Base-by-base conservation (phyloP, 2,329 filamentous ascomycete species). In the Hypoxylon rubiginosum region DNA sequence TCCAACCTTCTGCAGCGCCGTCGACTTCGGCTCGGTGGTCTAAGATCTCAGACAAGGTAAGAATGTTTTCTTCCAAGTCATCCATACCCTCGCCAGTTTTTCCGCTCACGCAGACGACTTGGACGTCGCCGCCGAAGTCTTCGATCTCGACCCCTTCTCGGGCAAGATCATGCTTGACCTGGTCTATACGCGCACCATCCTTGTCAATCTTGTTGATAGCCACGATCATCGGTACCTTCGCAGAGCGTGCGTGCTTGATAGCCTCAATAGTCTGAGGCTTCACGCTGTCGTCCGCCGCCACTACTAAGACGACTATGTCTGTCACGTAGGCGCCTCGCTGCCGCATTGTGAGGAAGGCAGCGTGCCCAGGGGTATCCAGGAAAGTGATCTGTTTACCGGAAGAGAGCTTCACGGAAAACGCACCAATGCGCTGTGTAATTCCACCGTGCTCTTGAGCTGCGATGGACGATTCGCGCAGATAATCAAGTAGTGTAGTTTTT, bases 131-230 rank as follows among this genome's bases (percentile, higher is more conserved):
- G 43, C 96, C 96, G 74, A 89, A 97, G 75, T 98, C 96, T 81
- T 99, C 96, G 58, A 99, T 91, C 72, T 97, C 92, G 30, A 99
- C 89, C 7, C 92, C 93, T 74, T 97, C 86, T 1, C 89, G 85
- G 8, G 92, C 89, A 24, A 99, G 88, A 77, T 98, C 96, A 60
- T 90, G 85, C 81, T 98, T 98, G 67, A 98, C 94, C 51, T 89
- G 87, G 45, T 97, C 91, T 10, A 94, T 82, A 55, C 93, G 88
- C 4, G 92, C 90, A 64, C 92, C 91, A 64, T 91, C 89, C 80
- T 96, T 97, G 81, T 99, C 96, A 55, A 97, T 88, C 81, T 99
- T 99, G 83, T 96, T 99, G 81, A 98, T 95, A 15, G 97, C 97
- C 54, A 99, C 96, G 63, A 99, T 97, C 53, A 99, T 95, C 4